Conservation (phyloP, 1,284 basidiomycete genomes). For the Entoloma clypeatum region DNA sequence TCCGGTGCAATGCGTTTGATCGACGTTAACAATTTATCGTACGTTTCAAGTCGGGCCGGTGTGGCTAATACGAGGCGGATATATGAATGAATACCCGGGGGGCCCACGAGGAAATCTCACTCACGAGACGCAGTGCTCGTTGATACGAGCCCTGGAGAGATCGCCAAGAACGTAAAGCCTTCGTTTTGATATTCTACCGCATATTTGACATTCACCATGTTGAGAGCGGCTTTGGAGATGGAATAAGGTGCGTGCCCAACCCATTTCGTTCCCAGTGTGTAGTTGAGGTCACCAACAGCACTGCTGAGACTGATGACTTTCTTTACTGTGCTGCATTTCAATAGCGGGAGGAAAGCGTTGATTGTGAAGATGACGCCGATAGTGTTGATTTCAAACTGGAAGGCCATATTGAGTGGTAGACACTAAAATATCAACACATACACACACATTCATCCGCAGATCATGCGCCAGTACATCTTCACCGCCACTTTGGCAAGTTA, state of each 20-base stretch:
- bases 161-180: slow-evolving; percentile 34
- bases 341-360: slow-evolving; percentile 38
- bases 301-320: slow-evolving; percentile 35
- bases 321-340: slow-evolving; percentile 32
- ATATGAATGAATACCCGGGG: not conserved
- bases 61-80: slow-evolving; percentile 16
- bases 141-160: slow-evolving; percentile 37
- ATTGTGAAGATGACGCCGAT: slow-evolving; percentile 34
- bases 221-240: slow-evolving; percentile 36
- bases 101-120: not conserved
- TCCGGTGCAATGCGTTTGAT: slow-evolving; percentile 23
- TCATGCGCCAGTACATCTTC: slow-evolving; percentile 1
- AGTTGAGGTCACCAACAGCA: slow-evolving; percentile 28
- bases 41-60: slow-evolving; percentile 19
- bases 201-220: slow-evolving; percentile 38
- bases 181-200: slow-evolving; percentile 31
- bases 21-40: slow-evolving; percentile 13
- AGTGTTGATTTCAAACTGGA: slow-evolving; percentile 34
- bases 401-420: not conserved
- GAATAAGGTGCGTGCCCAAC: slow-evolving; percentile 25
- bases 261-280: slow-evolving; percentile 18
- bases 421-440: not conserved
- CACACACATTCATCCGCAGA: not conserved
- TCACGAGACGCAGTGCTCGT: slow-evolving; percentile 16
- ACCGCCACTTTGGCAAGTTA: not conserved